Base-by-base conservation (phyloP, 2,329 filamentous ascomycete genomes). In the Aspergillus sclerotialis region DNA sequence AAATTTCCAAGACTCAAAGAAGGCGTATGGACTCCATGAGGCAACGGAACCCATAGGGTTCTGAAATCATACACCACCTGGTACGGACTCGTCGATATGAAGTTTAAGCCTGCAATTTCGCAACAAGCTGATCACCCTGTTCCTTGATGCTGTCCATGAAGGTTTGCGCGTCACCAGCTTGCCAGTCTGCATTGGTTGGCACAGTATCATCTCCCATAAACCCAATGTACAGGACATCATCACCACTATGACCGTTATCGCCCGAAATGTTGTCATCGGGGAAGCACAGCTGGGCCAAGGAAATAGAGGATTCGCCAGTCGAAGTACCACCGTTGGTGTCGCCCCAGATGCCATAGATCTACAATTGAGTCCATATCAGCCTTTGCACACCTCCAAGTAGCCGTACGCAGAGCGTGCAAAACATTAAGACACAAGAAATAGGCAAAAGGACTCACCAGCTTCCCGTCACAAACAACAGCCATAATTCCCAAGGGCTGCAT, bases 191-290 rank as follows among this genome's bases (percentile, higher is more conserved):
- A n/a, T n/a, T n/a, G n/a, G n/a, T n/a, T n/a, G n/a, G n/a, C n/a
- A n/a, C n/a, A n/a, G n/a, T n/a, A n/a, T n/a, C n/a, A n/a, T n/a
- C n/a, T n/a, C 76, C 76, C 0, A 63, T 63, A 48, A 82, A 82
- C 0, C 73, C 78, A 31, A 82, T 65, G 52, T 74, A 82, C 23
- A 82, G 54, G 0, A 82, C 73, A 52, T 82, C 76, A 21, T 75
- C 66, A 11, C 62, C 55, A 26, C 66, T 65, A 52, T 81, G 70
- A 1, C 78, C 78, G 35, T 56, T 63, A 49, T 78, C 60, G 3
- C 77, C 78, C 24, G 60, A 73, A 19, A 82, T 60, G 1, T 50
- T 50, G n/a, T 61, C 51, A 4, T 61, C 56, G 3, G 74, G 74
- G 48, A 69, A 80, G 51, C 76, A 80, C 14, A 70, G 60, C 19